These are phyloP conservation scores for Keqinozyma sinolaborantium DNA, from an alignment of 1,139 yeast genomes.

Conservation along the genomic window DNA sequence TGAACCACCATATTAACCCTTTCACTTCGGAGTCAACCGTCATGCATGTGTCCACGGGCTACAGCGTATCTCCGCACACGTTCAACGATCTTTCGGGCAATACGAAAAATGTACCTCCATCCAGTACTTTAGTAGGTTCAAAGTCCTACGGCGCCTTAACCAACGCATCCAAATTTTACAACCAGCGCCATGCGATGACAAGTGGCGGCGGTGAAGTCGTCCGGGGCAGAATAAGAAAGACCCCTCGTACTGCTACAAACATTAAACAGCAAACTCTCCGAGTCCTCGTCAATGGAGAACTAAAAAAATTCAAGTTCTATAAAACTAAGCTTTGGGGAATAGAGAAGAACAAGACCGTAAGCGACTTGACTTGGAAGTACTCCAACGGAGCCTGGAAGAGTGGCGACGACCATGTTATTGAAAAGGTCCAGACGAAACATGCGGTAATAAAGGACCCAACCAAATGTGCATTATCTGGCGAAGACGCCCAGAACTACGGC, in stretches of 20 bases:
- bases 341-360: conserved; percentile 58
- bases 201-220: conserved; percentile 47
- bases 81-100: conserved; percentile 29
- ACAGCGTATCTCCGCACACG: conserved; percentile 32
- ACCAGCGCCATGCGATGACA: conserved; percentile 9
- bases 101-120: conserved; percentile 34
- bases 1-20: conserved; percentile 24
- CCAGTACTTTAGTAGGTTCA: conserved; percentile 25
- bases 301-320: conserved; percentile 54
- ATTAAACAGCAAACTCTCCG: conserved; percentile 62
- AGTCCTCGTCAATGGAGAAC: conserved; percentile 56
- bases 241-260: conserved; percentile 39
- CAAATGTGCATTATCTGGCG: conserved; percentile 23
- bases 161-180: conserved; percentile 11
- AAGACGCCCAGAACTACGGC: conserved; percentile 15
- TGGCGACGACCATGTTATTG: conserved; percentile 78
- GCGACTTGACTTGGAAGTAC: conserved; percentile 63
- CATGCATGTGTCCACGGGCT: conserved; percentile 21
- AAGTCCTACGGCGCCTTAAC: conserved; percentile 34
- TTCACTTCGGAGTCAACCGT: conserved; percentile 14
- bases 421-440: conserved; percentile 31
- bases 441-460: conserved; percentile 3
- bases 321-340: conserved; percentile 90
- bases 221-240: conserved; percentile 60
- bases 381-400: conserved; percentile 75